A percentile compares a stretch with the other conserved stretches of the same genome.
Conservation (phyloP, 2,329 filamentous ascomycete species). For the Aspergillus quadrilineatus region DNA sequence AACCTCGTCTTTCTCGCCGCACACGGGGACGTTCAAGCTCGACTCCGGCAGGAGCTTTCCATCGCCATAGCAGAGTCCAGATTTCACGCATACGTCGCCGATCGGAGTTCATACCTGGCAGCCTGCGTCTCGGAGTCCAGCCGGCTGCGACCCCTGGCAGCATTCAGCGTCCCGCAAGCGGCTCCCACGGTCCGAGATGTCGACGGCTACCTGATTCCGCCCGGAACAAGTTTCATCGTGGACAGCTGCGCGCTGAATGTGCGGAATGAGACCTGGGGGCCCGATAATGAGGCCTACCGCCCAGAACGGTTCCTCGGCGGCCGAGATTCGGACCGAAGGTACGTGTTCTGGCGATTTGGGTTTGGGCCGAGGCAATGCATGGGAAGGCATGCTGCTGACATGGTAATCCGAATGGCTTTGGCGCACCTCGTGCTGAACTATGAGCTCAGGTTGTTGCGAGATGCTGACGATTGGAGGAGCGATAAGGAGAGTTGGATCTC, state of each 20-base stretch:
- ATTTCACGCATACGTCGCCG: constrained; percentile 24
- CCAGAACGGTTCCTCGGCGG: constrained; percentile 27
- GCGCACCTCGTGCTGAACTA: too few species aligned
- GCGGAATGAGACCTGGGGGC: constrained; percentile 40
- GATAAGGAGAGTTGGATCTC: too few species aligned
- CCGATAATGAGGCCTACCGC: constrained; percentile 35
- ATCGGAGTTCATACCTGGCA: constrained; percentile 27
- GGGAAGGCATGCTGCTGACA: constrained; percentile 15
- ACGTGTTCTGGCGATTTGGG: constrained; percentile 48
- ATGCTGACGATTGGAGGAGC: too few species aligned
- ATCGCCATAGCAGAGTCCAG: background rate
- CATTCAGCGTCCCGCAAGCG: constrained; percentile 45
- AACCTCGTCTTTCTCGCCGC: constrained; percentile 44
- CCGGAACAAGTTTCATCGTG: constrained; percentile 43
- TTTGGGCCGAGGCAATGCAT: constrained; percentile 48
- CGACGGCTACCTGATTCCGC: constrained; percentile 39
- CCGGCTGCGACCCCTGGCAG: constrained; percentile 40
- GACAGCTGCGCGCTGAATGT: constrained; percentile 48
- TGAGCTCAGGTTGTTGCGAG: too few species aligned
- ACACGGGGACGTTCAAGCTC: constrained; percentile 32
- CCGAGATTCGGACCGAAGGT: constrained; percentile 24
- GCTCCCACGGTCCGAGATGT: constrained; percentile 36
- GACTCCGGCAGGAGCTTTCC: constrained; percentile 22
- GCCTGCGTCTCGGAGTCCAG: constrained; percentile 43
- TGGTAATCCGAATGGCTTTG: too few species aligned